Evolutionary conservation across 495 filamentous ascomycete genomes (phyloP).

Genomic region (Stereocaulon alpinum): DNA sequence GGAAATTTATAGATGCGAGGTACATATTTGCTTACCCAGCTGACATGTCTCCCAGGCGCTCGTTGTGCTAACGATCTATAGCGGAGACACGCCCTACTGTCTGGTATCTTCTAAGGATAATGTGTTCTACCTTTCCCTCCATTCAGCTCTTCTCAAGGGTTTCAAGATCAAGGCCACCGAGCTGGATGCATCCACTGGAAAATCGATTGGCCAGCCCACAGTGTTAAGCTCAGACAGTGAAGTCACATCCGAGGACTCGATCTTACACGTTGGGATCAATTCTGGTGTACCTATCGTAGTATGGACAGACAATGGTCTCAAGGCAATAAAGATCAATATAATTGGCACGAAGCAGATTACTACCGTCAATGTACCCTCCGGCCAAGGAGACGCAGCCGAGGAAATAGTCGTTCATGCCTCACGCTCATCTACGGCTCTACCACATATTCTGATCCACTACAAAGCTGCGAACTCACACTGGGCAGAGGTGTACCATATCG

Average conservation of each 20-base stretch:
- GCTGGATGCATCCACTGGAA: conserved; percentile 61
- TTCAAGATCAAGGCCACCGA: conserved; percentile 64
- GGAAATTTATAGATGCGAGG: conserved; percentile 63
- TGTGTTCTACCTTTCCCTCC: conserved; percentile 68
- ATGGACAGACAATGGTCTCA: conserved; percentile 63
- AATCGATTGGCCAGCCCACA: conserved; percentile 48
- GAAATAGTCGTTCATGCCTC: conserved; percentile 66
- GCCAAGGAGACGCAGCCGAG: conserved; percentile 48
- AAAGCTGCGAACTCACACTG: conserved; percentile 59
- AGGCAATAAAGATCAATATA: conserved; percentile 66
- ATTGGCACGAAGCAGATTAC: conserved; percentile 59
- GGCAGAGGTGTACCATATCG: conserved; percentile 78
- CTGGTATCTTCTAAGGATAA: conserved; percentile 63
- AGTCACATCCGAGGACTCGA: conserved; percentile 51
- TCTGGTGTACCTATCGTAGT: conserved; percentile 71
- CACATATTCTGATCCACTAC: conserved; percentile 80
- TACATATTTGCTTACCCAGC: conserved; percentile 17
- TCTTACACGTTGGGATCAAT: conserved; percentile 74
- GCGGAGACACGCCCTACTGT: conserved; percentile 63
- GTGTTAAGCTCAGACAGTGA: conserved; percentile 63
- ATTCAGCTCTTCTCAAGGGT: conserved; percentile 52
- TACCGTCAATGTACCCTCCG: conserved; percentile 39
- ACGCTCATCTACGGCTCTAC: conserved; percentile 52
- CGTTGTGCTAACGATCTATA: conserved; percentile 27
- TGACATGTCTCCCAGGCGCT: not conserved